phyloP scores from a whole-genome alignment of 2,329 filamentous ascomycete species.

The Beauveria rudraprayagi region DNA sequence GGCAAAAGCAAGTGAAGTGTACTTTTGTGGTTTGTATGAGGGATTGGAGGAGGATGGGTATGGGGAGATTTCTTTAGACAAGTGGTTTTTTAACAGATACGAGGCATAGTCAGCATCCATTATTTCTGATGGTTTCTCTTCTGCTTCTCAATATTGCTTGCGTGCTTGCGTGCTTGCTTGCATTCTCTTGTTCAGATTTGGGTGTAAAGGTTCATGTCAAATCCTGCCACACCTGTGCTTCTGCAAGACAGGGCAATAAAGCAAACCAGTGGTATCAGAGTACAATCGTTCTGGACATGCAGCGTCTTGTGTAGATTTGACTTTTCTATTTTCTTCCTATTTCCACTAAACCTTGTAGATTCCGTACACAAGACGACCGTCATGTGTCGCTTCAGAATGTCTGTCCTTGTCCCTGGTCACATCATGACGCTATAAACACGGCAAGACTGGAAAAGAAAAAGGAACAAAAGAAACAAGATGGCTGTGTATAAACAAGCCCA shows the following conservation, averaged over 20 bases:
- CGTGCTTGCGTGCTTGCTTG: neutral
- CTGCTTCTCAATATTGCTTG: neutral
- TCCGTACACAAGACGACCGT: neutral
- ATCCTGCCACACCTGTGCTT: neutral
- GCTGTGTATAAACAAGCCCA: neutral
- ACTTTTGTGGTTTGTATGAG: neutral
- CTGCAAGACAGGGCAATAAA: neutral
- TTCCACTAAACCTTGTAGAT: neutral
- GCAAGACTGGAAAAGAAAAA: neutral
- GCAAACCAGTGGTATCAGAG: neutral
- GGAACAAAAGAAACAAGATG: neutral
- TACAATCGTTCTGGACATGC: no score
- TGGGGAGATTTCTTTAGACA: neutral
- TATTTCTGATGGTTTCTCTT: neutral
- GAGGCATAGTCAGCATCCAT: constrained; percentile 9
- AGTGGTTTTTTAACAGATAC: neutral
- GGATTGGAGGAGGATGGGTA: neutral
- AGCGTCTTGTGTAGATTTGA: no score
- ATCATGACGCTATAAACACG: no score
- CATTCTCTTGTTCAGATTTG: neutral
- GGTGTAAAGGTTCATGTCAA: neutral
- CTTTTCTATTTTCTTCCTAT: neutral
- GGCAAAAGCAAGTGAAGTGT: neutral
- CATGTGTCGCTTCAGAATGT: no score
- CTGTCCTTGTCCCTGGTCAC: no score